Conservation (phyloP, 2,329 filamentous ascomycete species). For the Aspergillus calidoustus region DNA sequence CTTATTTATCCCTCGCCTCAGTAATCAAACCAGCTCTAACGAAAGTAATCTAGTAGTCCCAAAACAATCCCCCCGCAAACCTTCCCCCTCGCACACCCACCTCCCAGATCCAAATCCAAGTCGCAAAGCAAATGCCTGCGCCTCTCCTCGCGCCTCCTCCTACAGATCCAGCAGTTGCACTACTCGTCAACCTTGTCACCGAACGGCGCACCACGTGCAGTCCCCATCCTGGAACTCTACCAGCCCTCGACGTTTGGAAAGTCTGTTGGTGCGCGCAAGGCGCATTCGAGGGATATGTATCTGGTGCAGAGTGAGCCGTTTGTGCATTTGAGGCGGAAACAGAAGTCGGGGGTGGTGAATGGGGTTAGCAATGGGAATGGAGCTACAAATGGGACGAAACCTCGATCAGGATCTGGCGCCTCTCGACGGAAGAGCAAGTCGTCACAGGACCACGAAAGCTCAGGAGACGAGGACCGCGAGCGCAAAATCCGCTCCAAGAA, state of each 20-base stretch:
- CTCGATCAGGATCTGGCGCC: not conserved
- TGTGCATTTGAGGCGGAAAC: constrained; percentile 11
- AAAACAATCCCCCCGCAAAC: constrained; percentile 26
- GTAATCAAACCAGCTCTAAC: too few species aligned
- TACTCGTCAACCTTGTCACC: constrained; percentile 9
- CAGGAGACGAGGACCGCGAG: not conserved
- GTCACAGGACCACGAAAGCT: not conserved
- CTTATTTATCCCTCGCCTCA: not conserved
- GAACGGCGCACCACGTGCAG: constrained; percentile 20
- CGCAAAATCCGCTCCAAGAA: not conserved
- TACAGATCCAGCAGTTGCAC: constrained; percentile 40
- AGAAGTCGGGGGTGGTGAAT: not conserved
- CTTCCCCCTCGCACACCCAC: constrained; percentile 37
- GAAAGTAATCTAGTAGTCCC: not conserved
- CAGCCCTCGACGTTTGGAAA: constrained; percentile 34
- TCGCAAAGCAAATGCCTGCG: constrained; percentile 26
- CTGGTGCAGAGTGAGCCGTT: constrained; percentile 34
- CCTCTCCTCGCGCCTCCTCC: constrained; percentile 33
- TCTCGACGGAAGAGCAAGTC: constrained; percentile 1
- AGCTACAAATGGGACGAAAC: not conserved
- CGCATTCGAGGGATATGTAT: constrained; percentile 34
- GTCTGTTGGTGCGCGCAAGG: constrained; percentile 28
- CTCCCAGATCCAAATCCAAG: constrained; percentile 31
- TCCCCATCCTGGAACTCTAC: constrained; percentile 39
- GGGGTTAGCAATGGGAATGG: not conserved